Evolutionary conservation across 1,139 yeast genomes (phyloP), one percentile per base, ranked within the genome.

Genomic region (Suhomyces anneliseae): DNA sequence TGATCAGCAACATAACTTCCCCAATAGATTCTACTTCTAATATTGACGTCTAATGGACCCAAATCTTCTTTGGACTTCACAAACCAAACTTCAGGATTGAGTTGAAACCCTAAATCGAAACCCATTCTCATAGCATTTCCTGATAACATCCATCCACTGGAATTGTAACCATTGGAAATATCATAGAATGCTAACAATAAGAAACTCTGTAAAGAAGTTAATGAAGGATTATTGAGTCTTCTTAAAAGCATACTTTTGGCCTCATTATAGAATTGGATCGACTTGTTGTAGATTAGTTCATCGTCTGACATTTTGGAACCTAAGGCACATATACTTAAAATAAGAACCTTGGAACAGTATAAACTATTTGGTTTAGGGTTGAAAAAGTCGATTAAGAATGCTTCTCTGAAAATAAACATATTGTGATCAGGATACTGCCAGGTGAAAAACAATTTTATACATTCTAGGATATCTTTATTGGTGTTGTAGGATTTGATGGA

Each of bases 381-480:
- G 63, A 82, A 77, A 60, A 81, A 74, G 45, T 82, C 86, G 49
- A 70, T 72, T 40, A 83, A 63, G 56, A 83, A 83, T n/a, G 86
- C 81, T 56, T 83, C 89, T 49, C 89, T 65, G 55, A 81, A 83
- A 15, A 83, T 73, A 55, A 82, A 83, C 71, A 81, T 74, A 56
- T 80, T 80, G 54, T 81, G 79, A 48, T 82, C 86, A 2, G 87
- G 87, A 53, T 83, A 83, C 50, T 81, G 78, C 85, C 86, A 82
- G 31, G 77, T 76, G 59, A 83, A 83, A 57, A 83, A 83, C 35
- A 79, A 66, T 45, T 80, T 76, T 35, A 83, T 60, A 51, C 84
- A 79, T 41, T 75, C 72, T 32, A 81, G 58, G 49, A 81, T 70
- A 45, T 68, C 79, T 2, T 70, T 69, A 52, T 73, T 74, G 37